Evolutionary conservation across 2,329 filamentous ascomycete genomes (phyloP), one percentile per base, ranked within the genome.

Genomic region (Trichoderma koningiopsis): DNA sequence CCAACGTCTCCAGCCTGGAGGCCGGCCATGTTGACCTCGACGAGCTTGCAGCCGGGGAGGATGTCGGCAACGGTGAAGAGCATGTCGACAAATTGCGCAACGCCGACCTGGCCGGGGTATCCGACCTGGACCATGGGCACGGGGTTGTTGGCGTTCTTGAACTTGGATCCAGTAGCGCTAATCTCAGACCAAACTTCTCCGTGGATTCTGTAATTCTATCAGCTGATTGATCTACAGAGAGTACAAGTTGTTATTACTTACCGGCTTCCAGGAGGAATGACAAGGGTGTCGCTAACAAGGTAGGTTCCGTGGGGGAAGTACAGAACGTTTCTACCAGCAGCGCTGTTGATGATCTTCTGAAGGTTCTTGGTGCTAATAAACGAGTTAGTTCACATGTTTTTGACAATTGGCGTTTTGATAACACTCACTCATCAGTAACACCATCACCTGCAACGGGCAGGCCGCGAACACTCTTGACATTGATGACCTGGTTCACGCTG

Each of bases 241-340:
- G 29, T 6, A 19, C 37, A 58, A 24, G 16, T 3, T 14, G 16
- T 27, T 22, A 1, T 6, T 2, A 58, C 67, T 49, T 58, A 69
- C 67, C 68, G 69, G 49, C 61, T 71, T 57, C 69, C 71, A 19
- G 71, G 66, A 5, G 71, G 83, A 3, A 80, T 78, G n/a, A 84
- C 81, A 78, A 84, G 85, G 4, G 83, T 81, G 74, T 88, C 85
- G 29, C 87, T 87, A 14, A 86, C 80, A 24, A 89, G 81, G 8
- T 81, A 80, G 10, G 84, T 83, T 29, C 83, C 83, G 13, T 80
- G 77, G 2, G 82, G 82, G 71, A 84, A 81, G 72, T 78, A 84
- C 2, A 80, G 72, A 60, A 83, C 75, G 65, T 81, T 81, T 74
- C 78, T 78, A 35, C 72, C 74, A 22, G 71, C 71, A 8, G 70